Evolutionary conservation across 805 yeast species (phyloP).

Genomic region (Citeromyces nyonsensis): DNA sequence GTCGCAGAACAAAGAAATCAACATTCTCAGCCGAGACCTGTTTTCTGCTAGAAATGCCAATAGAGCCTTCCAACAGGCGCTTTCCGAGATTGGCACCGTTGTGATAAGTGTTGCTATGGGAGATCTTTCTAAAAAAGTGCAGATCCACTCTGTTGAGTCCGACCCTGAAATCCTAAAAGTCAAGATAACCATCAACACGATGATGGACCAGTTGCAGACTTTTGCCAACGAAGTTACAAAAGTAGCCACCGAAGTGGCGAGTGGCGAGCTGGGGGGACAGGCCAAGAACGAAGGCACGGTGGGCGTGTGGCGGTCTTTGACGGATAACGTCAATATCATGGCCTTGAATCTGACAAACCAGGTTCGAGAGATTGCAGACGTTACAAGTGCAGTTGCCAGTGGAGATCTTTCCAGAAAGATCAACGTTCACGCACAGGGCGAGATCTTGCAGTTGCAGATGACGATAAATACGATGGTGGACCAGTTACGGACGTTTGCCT

Average conservation of each 20-base stretch:
- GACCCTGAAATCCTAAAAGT: constrained; percentile 73
- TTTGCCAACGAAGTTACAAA: constrained; percentile 74
- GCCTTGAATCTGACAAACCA: constrained; percentile 78
- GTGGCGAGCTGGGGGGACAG: constrained; percentile 83
- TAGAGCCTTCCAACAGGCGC: constrained; percentile 55
- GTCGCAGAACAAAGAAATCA: constrained; percentile 6
- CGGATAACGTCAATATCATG: constrained; percentile 80
- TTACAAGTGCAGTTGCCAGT: constrained; percentile 75
- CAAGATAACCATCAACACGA: constrained; percentile 68
- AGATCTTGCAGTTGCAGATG: constrained; percentile 69
- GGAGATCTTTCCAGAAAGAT: constrained; percentile 77
- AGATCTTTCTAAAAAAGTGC: constrained; percentile 69
- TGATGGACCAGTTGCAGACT: constrained; percentile 79
- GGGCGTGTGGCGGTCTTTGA: constrained; percentile 77
- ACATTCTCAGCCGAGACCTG: constrained; percentile 5
- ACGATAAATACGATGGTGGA: constrained; percentile 85
- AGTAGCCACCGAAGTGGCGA: constrained; percentile 81
- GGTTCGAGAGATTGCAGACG: constrained; percentile 81
- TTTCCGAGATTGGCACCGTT: constrained; percentile 72
- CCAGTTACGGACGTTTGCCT: constrained; percentile 68
- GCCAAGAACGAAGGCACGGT: constrained; percentile 75
- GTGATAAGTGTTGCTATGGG: constrained; percentile 85
- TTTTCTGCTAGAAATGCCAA: constrained; percentile 25
- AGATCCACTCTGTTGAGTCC: constrained; percentile 51
- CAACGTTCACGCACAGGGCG: constrained; percentile 87